Evolutionary conservation across 2,329 filamentous ascomycete genomes (phyloP).

Genomic region (Verticillium longisporum): DNA sequence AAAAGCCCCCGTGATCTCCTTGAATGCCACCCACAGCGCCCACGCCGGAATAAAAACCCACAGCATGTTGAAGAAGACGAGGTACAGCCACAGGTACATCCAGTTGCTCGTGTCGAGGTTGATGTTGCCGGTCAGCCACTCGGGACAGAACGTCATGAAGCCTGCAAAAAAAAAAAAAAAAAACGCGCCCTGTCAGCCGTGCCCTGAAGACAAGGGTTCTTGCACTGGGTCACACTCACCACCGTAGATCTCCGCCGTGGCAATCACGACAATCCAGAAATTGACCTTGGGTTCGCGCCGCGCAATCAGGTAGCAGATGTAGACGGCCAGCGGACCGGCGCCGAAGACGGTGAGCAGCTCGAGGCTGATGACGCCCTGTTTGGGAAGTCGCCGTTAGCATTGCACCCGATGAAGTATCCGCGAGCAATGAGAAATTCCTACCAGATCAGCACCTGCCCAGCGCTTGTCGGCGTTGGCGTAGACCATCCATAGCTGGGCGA

Average conservation of each 20-base stretch:
- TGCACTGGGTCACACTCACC: conserved; percentile 27
- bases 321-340: conserved; percentile 52
- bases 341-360: conserved; percentile 60
- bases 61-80: conserved; percentile 62
- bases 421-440: conserved; percentile 18
- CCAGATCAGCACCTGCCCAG: conserved; percentile 58
- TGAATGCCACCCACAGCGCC: conserved; percentile 45
- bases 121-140: conserved; percentile 56
- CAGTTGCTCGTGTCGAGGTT: conserved; percentile 61
- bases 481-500: conserved; percentile 61
- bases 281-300: conserved; percentile 47
- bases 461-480: conserved; percentile 58
- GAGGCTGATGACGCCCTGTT: conserved; percentile 47
- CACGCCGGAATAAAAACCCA: conserved; percentile 61
- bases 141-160: conserved; percentile 66
- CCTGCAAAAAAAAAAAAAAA: conserved; percentile 26
- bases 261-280: conserved; percentile 58
- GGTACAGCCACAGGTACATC: conserved; percentile 62
- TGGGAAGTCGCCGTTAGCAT: background rate
- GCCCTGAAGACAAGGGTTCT: background rate
- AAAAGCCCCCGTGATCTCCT: conserved; percentile 50
- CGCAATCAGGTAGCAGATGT: conserved; percentile 54
- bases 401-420: background rate
- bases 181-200: background rate
- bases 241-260: conserved; percentile 61